Base-by-base conservation (phyloP, 805 yeast genomes). In the Alloascoidea hylecoeti region DNA sequence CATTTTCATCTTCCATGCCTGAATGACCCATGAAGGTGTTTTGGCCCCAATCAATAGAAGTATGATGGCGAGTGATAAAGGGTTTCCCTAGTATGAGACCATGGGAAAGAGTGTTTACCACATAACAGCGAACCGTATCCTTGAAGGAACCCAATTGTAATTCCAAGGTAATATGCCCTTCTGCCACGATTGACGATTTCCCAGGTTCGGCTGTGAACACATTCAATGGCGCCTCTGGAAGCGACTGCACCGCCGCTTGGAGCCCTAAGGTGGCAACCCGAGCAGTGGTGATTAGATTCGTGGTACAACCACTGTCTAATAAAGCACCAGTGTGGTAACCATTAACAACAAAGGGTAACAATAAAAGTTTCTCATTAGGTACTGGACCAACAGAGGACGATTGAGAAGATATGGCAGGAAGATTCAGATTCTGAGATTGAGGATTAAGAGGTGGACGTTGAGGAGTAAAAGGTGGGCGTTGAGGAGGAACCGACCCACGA, bases 301-400 rank as follows among this genome's bases (percentile, higher is more conserved):
- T 23, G 30, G 30, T 23, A n/a, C 30, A 23, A n/a, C 30, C 30
- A n/a, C 30, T 23, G 30, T 23, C 30, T n/a, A 23, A 23, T n/a
- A 23, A 23, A n/a, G 13, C 9, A 23, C 13, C 13, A 9, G 30
- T 23, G 9, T n/a, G 9, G 30, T 23, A 23, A 9, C 30, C 30
- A n/a, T 23, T 23, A n/a, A 23, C n/a, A 9, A 23, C 30, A n/a
- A 23, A 23, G 9, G 30, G 30, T 9, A 23, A 9, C 13, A 9
- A 9, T 23, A 23, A 23, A 9, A 23, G 30, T n/a, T 23, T 9
- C n/a, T 23, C 30, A n/a, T 23, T 23, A 9, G 30, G 30, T 23
- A 23, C 30, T 9, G 30, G 30, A 23, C 9, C 30, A 23, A 9
- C 30, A 9, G 30, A 23, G 9, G 30, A 9, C 13, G 30, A 9